Conservation (phyloP, 352 stramenopile genomes). For the Globisporangium recalcitrans region DNA sequence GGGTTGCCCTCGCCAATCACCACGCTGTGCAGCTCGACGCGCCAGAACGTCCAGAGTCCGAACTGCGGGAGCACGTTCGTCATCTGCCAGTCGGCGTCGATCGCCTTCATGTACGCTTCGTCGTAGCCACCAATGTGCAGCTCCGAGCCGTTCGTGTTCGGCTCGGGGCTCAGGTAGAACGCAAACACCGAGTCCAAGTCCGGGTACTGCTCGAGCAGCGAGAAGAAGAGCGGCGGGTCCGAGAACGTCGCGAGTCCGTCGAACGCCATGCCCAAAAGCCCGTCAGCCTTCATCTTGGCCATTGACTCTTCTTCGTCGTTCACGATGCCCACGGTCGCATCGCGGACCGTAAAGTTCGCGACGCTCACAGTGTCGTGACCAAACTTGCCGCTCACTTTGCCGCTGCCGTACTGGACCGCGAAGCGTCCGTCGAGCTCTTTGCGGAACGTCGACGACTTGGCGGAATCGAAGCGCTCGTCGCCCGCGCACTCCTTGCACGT, state of each 20-base stretch:
- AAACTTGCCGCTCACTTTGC: conserved; percentile 57
- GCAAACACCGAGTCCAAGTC: conserved; percentile 87
- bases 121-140: conserved; percentile 73
- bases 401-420: conserved; percentile 70
- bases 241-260: conserved; percentile 86
- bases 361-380: conserved; percentile 54
- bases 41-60: conserved; percentile 82
- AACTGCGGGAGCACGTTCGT: conserved; percentile 74
- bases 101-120: conserved; percentile 33
- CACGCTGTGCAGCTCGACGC: conserved; percentile 64
- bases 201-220: conserved; percentile 55
- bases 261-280: conserved; percentile 95
- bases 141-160: conserved; percentile 66
- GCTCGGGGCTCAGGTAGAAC: conserved; percentile 94
- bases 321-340: conserved; percentile 60
- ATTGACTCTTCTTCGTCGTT: conserved; percentile 65
- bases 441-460: conserved; percentile 43
- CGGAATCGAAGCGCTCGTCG: conserved; percentile 42
- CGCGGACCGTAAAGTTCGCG: conserved; percentile 35
- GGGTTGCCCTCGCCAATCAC: conserved; percentile 32
- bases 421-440: conserved; percentile 38
- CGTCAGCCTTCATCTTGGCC: conserved; percentile 88
- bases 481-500: conserved; percentile 57
- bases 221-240: conserved; percentile 66
- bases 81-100: conserved; percentile 58